A percentile compares a stretch with the other conserved stretches of the same genome.
Conservation (phyloP, 352 stramenopile species). For the Globisporangium mamillatum region DNA sequence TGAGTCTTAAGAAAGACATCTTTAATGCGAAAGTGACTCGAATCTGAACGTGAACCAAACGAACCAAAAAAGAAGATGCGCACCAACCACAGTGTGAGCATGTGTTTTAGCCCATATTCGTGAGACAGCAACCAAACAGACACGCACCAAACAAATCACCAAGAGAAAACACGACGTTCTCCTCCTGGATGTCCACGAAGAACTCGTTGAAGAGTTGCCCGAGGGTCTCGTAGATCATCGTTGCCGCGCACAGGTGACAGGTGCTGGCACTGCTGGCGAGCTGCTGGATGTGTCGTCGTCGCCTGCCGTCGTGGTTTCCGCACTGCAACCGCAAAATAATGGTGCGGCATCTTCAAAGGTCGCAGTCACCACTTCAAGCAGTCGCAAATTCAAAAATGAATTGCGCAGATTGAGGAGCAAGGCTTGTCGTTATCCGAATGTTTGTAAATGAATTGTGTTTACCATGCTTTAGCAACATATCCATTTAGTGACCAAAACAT, state of each 20-base stretch:
- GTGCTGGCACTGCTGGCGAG: no score
- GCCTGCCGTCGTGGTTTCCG: neutral
- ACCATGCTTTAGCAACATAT: neutral
- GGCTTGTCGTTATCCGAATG: neutral
- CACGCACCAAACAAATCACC: constrained; percentile 65
- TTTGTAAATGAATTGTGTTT: neutral
- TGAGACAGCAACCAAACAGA: neutral
- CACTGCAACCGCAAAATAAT: neutral
- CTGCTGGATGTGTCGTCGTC: neutral
- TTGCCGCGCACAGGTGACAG: neutral
- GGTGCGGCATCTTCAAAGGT: constrained; percentile 5
- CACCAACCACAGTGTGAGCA: neutral
- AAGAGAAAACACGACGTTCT: constrained; percentile 60
- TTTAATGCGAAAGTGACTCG: constrained; percentile 59
- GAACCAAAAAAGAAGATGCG: neutral
- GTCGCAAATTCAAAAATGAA: neutral
- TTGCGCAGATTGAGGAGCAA: neutral
- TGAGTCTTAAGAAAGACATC: constrained; percentile 65
- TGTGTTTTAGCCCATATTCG: neutral
- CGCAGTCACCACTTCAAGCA: neutral
- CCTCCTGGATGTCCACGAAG: constrained; percentile 56
- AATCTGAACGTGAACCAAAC: constrained; percentile 24
- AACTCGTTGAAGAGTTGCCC: constrained; percentile 60
- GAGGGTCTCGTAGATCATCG: constrained; percentile 55
- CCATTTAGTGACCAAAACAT: neutral